Percentiles rank a stretch among this genome's conserved stretches.
Evolutionary conservation across 2,329 filamentous ascomycete species (phyloP).

Genomic region (Metarhizium brunneum): DNA sequence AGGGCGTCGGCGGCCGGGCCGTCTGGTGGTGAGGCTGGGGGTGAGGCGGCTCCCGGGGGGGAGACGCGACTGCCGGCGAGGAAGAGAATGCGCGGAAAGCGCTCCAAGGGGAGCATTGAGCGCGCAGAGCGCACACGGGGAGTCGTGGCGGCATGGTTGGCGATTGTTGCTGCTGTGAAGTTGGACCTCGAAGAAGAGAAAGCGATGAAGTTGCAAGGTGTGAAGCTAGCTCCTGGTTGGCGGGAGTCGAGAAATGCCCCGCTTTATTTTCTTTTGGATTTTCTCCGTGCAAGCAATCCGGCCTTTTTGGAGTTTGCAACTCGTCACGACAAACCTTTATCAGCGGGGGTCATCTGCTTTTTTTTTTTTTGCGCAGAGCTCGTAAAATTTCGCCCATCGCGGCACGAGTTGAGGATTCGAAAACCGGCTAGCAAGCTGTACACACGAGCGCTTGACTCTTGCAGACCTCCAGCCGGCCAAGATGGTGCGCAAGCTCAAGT

Average conservation of each 20-base stretch:
- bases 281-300: neutral
- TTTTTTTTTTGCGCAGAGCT: too few relatives aligned
- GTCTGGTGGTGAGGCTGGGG: neutral
- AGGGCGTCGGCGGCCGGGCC: slow-evolving; percentile 4
- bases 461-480: slow-evolving; percentile 14
- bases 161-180: neutral
- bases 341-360: too few relatives aligned
- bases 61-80: slow-evolving; percentile 14
- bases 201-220: neutral
- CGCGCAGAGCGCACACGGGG: neutral
- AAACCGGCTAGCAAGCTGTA: neutral
- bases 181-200: neutral
- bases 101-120: neutral
- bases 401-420: neutral
- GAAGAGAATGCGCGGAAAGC: slow-evolving; percentile 20
- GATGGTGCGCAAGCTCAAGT: slow-evolving; percentile 94
- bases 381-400: too few relatives aligned
- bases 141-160: slow-evolving; percentile 6
- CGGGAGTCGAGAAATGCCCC: neutral
- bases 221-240: neutral
- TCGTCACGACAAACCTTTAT: too few relatives aligned
- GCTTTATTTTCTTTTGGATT: neutral
- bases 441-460: neutral
- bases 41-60: slow-evolving; percentile 13
- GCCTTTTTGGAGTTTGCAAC: too few relatives aligned